Conservation (phyloP, 805 yeast species). For the Scheffersomyces spartinae region DNA sequence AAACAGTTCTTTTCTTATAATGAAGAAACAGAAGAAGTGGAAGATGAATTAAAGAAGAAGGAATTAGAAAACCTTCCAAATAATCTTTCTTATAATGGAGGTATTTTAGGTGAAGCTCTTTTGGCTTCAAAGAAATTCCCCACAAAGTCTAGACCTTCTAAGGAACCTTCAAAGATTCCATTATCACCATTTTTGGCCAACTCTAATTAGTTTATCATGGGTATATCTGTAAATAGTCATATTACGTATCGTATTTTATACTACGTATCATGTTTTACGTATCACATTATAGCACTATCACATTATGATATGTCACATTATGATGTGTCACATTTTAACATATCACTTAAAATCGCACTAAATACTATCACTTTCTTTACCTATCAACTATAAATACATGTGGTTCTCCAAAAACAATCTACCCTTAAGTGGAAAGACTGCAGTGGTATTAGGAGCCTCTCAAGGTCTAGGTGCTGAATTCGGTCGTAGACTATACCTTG, state of each 20-base stretch:
- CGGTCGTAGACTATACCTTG: constrained; percentile 43
- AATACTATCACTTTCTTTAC: neutral
- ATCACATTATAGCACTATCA: too few relatives aligned
- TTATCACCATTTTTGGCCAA: constrained; percentile 18
- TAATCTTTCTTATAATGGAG: constrained; percentile 15
- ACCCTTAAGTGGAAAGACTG: constrained; percentile 37
- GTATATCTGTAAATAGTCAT: neutral
- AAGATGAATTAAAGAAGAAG: constrained; percentile 11
- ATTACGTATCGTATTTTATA: neutral
- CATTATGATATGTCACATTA: neutral
- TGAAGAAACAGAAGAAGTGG: constrained; percentile 15
- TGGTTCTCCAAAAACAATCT: constrained; percentile 14
- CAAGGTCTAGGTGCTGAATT: constrained; percentile 86
- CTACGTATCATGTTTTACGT: neutral
- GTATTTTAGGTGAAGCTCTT: constrained; percentile 12
- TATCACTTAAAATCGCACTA: constrained; percentile 1
- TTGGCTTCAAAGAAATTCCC: constrained; percentile 21
- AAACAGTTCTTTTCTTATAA: constrained; percentile 23
- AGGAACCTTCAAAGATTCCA: constrained; percentile 12
- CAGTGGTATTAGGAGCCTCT: constrained; percentile 84
- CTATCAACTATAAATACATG: constrained; percentile 6
- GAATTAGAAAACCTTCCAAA: constrained; percentile 24
- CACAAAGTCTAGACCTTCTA: constrained; percentile 16
- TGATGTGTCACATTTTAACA: constrained; percentile 1
- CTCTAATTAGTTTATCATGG: neutral